Evolutionary conservation across 1,139 yeast genomes (phyloP), one percentile per base, ranked within the genome.

Genomic region (Nakaseomyces nivariensis): DNA sequence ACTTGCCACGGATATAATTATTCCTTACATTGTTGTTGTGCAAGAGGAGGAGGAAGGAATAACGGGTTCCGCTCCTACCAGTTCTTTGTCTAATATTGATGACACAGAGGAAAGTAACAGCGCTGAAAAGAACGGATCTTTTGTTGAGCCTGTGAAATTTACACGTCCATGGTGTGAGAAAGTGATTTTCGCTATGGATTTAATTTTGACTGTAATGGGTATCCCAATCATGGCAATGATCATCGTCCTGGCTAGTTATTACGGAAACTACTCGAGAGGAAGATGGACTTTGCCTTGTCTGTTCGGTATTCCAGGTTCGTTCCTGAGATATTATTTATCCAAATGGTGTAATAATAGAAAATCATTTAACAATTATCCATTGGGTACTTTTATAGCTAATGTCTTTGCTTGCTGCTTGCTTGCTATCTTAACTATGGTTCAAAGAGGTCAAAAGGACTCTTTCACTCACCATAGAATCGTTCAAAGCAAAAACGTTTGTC

Each of bases 331-430:
- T 62, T 73, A 75, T 57, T 58, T 81, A 5, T 72, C 87, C 9
- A 72, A 73, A 48, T 58, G 63, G 49, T 66, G 82, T 32, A 85
- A 82, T 58, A 63, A 72, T 0, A 55, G 47, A 22, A 34, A 55
- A 9, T 56, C 65, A 6, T n/a, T 41, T 8, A 10, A 29, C 25
- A 61, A 67, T 55, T 84, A 83, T 66, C 89, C 87, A 10, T 34
- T 74, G 48, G 97, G 97, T 0, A 90, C 98, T 0, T 84, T 82
- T 53, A 45, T 73, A 0, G 89, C 85, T 5, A 90, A 90, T 62
- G 56, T 79, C 1, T 24, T 71, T 0, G 95, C 89, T 0, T 73
- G 83, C 0, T 45, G 75, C 0, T 46, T 87, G 0, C 63, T 85
- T n/a, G 79, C 83, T 0, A 66, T 82, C 0, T 65, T 85, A 37